These are phyloP conservation scores for Avena insularis DNA, from an alignment of 176 grass and related monocot genomes.

Conservation along the genomic window DNA sequence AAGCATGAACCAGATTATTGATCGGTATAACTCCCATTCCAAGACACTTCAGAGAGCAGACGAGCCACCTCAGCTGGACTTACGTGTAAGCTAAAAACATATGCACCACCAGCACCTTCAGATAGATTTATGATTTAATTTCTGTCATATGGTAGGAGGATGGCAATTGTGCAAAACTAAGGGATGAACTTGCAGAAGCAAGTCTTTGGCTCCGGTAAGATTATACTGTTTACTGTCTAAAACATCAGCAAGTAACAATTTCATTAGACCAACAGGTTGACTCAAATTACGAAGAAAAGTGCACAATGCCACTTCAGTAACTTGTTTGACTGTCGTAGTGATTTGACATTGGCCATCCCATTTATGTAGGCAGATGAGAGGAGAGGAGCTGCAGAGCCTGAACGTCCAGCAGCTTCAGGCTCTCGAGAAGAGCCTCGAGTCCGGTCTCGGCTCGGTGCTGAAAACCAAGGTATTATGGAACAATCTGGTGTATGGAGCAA, in stretches of 20 bases:
- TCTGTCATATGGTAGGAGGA: slow-evolving; percentile 46
- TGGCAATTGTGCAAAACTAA: slow-evolving; percentile 52
- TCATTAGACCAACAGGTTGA: not conserved
- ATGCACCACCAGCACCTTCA: not conserved
- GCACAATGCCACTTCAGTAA: not conserved
- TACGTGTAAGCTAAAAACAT: slow-evolving; percentile 53
- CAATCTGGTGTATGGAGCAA: not conserved
- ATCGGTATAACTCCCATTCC: slow-evolving; percentile 55
- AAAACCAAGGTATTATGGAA: slow-evolving; percentile 64
- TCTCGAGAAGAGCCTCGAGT: slow-evolving; percentile 68
- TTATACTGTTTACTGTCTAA: not conserved
- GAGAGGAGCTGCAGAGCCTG: slow-evolving; percentile 71
- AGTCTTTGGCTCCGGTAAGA: slow-evolving; percentile 66
- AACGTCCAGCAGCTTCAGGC: slow-evolving; percentile 66
- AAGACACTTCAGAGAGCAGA: slow-evolving; percentile 63
- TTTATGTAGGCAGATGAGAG: slow-evolving; percentile 77
- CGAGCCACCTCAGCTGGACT: slow-evolving; percentile 44
- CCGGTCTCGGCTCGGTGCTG: slow-evolving; percentile 56
- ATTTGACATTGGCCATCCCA: not conserved
- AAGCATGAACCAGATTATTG: slow-evolving; percentile 84
- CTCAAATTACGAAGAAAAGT: not conserved
- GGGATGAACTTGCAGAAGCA: slow-evolving; percentile 53
- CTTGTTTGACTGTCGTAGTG: not conserved
- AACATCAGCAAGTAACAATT: not conserved
- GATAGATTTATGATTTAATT: not conserved